Percentiles rank a stretch among this genome's conserved stretches.
Conservation (phyloP, 495 filamentous ascomycete species). For the Penicillium subrubescens region DNA sequence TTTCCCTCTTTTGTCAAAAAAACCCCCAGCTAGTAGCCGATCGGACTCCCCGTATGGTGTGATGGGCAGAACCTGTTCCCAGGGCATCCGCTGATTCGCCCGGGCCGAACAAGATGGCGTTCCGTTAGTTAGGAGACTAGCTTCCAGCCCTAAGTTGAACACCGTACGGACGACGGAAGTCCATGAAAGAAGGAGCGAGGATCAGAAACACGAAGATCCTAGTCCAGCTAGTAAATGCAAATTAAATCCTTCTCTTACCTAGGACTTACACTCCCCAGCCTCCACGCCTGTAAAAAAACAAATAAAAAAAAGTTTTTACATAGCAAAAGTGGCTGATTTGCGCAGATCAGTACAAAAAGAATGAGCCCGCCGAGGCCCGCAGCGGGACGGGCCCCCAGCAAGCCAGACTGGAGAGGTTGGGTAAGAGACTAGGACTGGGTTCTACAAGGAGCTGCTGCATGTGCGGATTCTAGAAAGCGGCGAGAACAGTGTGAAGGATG, state of each 20-base stretch:
- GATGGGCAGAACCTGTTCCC: slow-evolving; percentile 17
- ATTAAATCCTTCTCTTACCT: too few species aligned
- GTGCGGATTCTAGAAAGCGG: slow-evolving; percentile 28
- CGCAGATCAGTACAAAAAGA: slow-evolving; percentile 20
- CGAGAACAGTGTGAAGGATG: slow-evolving; percentile 14
- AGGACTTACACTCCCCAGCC: too few species aligned
- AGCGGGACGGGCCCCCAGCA: slow-evolving; percentile 16
- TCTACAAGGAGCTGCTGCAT: slow-evolving; percentile 15
- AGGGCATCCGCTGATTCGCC: slow-evolving; percentile 16
- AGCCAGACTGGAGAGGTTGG: slow-evolving; percentile 5
- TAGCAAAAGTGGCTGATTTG: slow-evolving; percentile 11
- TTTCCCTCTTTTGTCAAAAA: not conserved
- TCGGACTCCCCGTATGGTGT: slow-evolving; percentile 16
- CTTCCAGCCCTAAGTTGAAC: not conserved
- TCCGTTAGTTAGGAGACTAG: slow-evolving; percentile 8
- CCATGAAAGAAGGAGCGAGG: not conserved
- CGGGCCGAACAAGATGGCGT: slow-evolving; percentile 5
- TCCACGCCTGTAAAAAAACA: not conserved
- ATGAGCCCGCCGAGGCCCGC: slow-evolving; percentile 18
- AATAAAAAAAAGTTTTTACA: not conserved
- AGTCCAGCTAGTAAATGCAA: not conserved
- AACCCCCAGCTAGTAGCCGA: not conserved
- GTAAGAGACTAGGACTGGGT: not conserved
- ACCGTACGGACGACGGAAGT: not conserved
- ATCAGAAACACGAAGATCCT: not conserved